Conservation (phyloP, 441 rosid genomes). For the Pelargonium myrrhifolium region DNA sequence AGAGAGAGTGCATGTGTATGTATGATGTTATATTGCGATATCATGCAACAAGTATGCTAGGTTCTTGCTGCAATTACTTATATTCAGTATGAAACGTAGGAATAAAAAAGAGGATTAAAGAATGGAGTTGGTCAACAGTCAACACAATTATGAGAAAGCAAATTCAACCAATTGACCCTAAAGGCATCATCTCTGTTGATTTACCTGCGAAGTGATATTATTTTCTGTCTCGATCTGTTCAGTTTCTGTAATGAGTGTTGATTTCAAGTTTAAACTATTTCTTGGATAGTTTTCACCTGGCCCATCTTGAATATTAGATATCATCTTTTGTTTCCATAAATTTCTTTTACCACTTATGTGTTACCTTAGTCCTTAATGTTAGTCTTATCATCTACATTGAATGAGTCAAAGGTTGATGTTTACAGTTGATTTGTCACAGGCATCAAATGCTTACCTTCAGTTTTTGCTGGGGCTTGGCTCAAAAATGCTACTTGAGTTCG, state of each 20-base stretch:
- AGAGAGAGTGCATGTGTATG: too few relatives aligned
- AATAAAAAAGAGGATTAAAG: too few relatives aligned
- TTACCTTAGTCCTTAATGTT: background rate
- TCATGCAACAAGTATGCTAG: too few relatives aligned
- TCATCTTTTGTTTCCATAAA: background rate
- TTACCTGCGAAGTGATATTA: background rate
- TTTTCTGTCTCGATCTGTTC: background rate
- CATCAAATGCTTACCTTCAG: conserved; percentile 69
- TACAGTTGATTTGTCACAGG: conserved; percentile 33
- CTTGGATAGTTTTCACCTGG: background rate
- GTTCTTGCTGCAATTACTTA: too few relatives aligned
- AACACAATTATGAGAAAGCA: too few relatives aligned
- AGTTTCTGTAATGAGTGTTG: background rate
- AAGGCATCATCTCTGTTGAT: background rate
- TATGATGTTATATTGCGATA: too few relatives aligned
- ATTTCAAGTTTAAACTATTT: background rate
- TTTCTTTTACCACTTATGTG: background rate
- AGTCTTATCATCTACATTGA: background rate
- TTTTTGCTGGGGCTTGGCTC: conserved; percentile 49
- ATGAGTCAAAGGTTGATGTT: conserved; percentile 10
- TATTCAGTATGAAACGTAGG: too few relatives aligned
- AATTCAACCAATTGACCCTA: too few relatives aligned
- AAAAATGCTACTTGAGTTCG: conserved; percentile 60
- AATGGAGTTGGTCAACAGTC: too few relatives aligned
- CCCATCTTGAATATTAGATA: background rate